Base-by-base conservation (phyloP, 805 yeast genomes). In the Sugiyamaella chiloensis region DNA sequence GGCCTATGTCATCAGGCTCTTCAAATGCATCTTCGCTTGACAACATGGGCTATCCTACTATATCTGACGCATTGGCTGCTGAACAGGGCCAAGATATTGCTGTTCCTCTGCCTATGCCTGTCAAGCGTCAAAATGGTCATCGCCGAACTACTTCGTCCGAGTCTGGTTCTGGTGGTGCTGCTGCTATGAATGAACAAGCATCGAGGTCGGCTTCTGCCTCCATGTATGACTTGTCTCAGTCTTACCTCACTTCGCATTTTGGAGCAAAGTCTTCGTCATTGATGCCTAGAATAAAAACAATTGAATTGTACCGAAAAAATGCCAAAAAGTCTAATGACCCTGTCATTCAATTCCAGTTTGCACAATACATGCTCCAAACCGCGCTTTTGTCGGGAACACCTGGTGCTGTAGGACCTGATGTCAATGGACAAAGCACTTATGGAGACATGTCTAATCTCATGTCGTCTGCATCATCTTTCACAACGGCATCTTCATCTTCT, bases 301-400 rank as follows among this genome's bases (percentile, higher is more conserved):
- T 91, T 49, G 96, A 90, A 56, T 74, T 87, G 72, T 90, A 91
- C 69, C 76, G 93, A 46, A 77, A 83, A 55, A 90, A 87, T 61
- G 96, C 95, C 4, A 83, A 83, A 57, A 86, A 83, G 59, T 79
- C 88, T 17, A 83, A 82, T 60, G 96, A 91, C 60, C 95, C 96
- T 0, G 80, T 78, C 16, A 83, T 87, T n/a, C 76, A 89, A 57
- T 87, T 88, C 65, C 88, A 88, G 60, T 89, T 87, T 62, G 96
- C 97, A 1, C 93, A 88, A 66, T 87, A 85, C 64, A 83, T 87
- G 82, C 69, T 88, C 44, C 91, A 87, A 63, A 85, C 95, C 0
- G 96, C 95, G 1, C 72, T 90, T 24, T 51, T 61, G 21, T 57
- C 65, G 5, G 59, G 59, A 21, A 48, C 60, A 2, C 19, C 46